phyloP scores from a whole-genome alignment of 495 filamentous ascomycete genomes.

The Daldinia grandis region DNA sequence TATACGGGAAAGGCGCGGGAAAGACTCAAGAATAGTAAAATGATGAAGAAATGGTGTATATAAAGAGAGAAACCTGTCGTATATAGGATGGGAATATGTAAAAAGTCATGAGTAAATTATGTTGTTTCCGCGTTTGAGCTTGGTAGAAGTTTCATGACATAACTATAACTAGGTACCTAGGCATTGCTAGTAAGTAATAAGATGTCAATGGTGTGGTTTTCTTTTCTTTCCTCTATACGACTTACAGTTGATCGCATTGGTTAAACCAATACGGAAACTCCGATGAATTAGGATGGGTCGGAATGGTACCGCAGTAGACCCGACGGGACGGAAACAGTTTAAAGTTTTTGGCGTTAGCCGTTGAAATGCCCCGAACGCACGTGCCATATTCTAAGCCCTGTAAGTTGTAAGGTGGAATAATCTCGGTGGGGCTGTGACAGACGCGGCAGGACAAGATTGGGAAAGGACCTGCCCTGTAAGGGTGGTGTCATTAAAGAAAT shows the following conservation, averaged over 20 bases:
- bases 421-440: slow-evolving; percentile 27
- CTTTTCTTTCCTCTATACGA: neutral
- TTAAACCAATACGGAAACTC: neutral
- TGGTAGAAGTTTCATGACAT: too few relatives aligned
- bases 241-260: neutral
- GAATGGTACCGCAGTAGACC: slow-evolving; percentile 5
- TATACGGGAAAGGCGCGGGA: slow-evolving; percentile 20
- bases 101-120: neutral
- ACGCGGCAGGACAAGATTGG: slow-evolving; percentile 22
- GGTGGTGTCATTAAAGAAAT: slow-evolving; percentile 28
- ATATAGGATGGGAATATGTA: neutral
- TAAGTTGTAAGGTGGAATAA: slow-evolving; percentile 15
- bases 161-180: too few relatives aligned
- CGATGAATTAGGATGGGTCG: neutral
- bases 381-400: slow-evolving; percentile 28
- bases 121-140: neutral
- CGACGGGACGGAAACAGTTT: slow-evolving; percentile 27
- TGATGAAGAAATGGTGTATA: slow-evolving; percentile 8
- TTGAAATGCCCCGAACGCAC: slow-evolving; percentile 29
- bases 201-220: neutral
- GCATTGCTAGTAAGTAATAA: too few relatives aligned
- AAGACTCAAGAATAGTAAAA: neutral
- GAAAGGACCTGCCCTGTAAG: slow-evolving; percentile 10
- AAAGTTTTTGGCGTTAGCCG: slow-evolving; percentile 9
- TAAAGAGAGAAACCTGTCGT: neutral